A percentile compares a stretch with the other conserved stretches of the same genome.
phyloP scores from a whole-genome alignment of 2,329 filamentous ascomycete genomes.

The Sclerotiophoma versabilis region DNA sequence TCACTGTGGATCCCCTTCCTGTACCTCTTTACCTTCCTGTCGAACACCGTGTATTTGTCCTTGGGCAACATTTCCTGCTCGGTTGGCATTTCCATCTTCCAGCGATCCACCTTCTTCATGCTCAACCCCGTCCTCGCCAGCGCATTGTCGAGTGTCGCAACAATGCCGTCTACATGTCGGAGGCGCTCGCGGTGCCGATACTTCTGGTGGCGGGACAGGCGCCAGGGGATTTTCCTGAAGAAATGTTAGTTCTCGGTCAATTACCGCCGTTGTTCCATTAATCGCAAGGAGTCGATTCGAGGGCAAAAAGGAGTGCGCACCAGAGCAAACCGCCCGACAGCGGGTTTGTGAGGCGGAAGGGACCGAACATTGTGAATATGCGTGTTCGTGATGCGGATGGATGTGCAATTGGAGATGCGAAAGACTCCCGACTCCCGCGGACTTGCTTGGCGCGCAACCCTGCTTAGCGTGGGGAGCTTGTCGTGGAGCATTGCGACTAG shows the following conservation, averaged over 20 bases:
- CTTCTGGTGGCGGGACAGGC: conserved; percentile 76
- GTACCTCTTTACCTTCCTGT: conserved; percentile 93
- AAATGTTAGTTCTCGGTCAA: not conserved
- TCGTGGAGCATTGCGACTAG: conserved; percentile 1
- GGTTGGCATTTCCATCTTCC: conserved; percentile 95
- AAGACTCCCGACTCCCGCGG: conserved; percentile 39
- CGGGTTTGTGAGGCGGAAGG: conserved; percentile 50
- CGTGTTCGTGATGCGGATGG: conserved; percentile 23
- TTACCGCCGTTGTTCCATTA: not conserved
- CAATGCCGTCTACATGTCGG: conserved; percentile 78
- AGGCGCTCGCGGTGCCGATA: conserved; percentile 55
- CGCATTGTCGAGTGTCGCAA: conserved; percentile 81
- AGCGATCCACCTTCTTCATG: conserved; percentile 79
- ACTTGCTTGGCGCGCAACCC: conserved; percentile 40
- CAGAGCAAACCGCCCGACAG: conserved; percentile 50
- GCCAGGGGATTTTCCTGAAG: conserved; percentile 95
- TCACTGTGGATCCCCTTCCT: conserved; percentile 96
- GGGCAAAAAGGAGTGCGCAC: conserved; percentile 25
- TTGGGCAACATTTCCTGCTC: conserved; percentile 94
- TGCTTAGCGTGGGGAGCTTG: conserved; percentile 35
- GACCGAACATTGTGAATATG: conserved; percentile 48
- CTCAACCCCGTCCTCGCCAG: conserved; percentile 74
- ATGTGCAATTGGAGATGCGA: conserved; percentile 23
- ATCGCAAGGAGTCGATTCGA: not conserved
- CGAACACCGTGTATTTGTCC: conserved; percentile 99